Evolutionary conservation across 1,139 yeast species (phyloP), one percentile per base, ranked within the genome.

Genomic region (Hansenula anomala): DNA sequence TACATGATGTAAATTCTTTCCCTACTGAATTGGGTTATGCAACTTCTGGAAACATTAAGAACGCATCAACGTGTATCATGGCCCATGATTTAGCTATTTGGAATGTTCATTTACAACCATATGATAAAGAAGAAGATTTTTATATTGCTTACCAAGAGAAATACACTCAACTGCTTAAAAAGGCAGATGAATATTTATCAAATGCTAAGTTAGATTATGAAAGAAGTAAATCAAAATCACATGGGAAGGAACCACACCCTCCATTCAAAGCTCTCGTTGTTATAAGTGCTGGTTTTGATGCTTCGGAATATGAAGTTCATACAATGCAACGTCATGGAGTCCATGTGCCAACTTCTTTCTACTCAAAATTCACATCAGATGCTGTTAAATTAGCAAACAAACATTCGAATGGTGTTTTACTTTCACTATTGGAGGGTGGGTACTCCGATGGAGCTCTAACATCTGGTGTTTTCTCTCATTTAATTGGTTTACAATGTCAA

Each of bases 261-360:
- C 75, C 77, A 1, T 85, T 81, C 60, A 81, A 80, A 52, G 88
- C 92, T 0, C 58, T 86, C 44, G 76, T 87, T 6, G 71, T 82
- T 15, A 70, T 87, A 2, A 83, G 94, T 31, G 92, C 96, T 1
- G 96, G 96, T 3, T 87, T 87, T 58, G 96, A 87, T 62, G 95
- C 95, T 3, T 81, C 88, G 23, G 96, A 87, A 57, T 80, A 77
- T 56, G 96, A 87, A 55, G 80, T 81, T 43, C 77, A 78, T 17
- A 78, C 80, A 42, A 87, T 87, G 96, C 95, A 87, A 60, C 69
- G 96, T 43, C 96, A 87, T 55, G 81, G 81, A 0, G 87, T 83
- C 26, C 80, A 82, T 49, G 90, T 87, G 5, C 96, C 96, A 5
- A 85, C 95, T 0, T 75, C 82, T 22, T 87, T 87, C 58, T 87